Base-by-base conservation (phyloP, 768 basidiomycete genomes). In the Sutorius australiensis region DNA sequence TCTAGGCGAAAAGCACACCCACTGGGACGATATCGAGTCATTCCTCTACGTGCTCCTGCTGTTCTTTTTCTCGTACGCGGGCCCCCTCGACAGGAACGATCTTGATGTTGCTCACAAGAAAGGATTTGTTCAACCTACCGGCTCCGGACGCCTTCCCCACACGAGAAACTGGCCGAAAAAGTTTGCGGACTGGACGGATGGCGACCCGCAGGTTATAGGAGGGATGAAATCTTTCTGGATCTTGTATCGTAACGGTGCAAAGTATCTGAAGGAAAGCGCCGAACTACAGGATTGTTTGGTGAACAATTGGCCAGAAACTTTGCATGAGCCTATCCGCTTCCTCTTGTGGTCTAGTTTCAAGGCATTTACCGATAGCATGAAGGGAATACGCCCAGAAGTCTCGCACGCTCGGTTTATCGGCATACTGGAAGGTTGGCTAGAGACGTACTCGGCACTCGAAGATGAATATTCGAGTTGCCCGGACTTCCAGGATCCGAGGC, bases 31-130 rank as follows among this genome's bases (percentile, higher is more conserved):
- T 4, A 34, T 62, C 16, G 59, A 58, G 12, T 61, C 59, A 2
- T 56, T 62, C 27, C 48, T 60, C 19, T 62, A 60, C 12, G 56
- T 62, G 2, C 40, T 58, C 2, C 31, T 58, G 4, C 36, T 62
- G 11, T 62, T 61, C 45, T 56, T 58, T 39, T 54, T 58, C 24
- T 52, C 53, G 0, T 58, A 60, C 16, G 41, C 33, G 1, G 42
- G 53, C 0, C 54, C 61, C 0, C 56, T 61, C 4, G 1, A 38
- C 0, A 32, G 39, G 7, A 12, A n/a, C 2, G 52, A 0, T 32
- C 38, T 39, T 5, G 38, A 39, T 17, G 11, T 12, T 21, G 38
- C 17, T 12, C 38, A 39, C 5, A 3, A 55, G 3, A 14, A 16
- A 1, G 12, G 53, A 0, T 62, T 58, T 28, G 40, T 37, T 24